Base-by-base conservation (phyloP, 139 green algal genomes). In the Haematococcus lacustris region DNA sequence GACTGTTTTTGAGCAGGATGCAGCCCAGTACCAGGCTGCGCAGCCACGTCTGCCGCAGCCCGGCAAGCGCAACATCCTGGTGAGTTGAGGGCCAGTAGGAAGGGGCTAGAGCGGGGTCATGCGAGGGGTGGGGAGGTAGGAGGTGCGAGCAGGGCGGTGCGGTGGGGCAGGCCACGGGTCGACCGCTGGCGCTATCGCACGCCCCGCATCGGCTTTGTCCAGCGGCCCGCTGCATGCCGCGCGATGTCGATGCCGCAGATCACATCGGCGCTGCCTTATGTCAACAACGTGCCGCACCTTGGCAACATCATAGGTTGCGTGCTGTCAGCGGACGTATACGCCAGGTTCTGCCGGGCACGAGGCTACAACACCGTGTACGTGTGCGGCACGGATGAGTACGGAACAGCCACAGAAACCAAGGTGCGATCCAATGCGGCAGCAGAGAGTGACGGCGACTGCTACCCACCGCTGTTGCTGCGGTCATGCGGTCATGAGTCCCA, bases 271-370 rank as follows among this genome's bases (percentile, higher is more conserved):
- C 87, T 98, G 76, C 94, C 94, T 1, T 98, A 98, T 74, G 94
- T 98, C 32, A 98, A 98, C 85, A 98, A 98, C 78, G 93, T 98
- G 67, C 94, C 94, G 0, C 94, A 98, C 77, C 86, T 98, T 60
- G 94, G 94, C 66, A 98, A 98, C 89, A 98, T 98, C 82, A 97
- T 98, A 53, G 94, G 94, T 41, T 97, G 92, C 74, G 94, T 98
- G 59, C 82, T 98, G 33, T 91, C 78, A 35, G 94, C 94, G 0
- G 94, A 98, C 74, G 88, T 87, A 67, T 98, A 96, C 73, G 91
- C 94, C 2, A 84, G 94, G 30, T 98, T 87, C 84, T 94, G 88
- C 75, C 84, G 93, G 26, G 71, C 83, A 4, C 78, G 94, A 0
- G 90, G 91, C n/a, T 91, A 97, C 89, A 97, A 97, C 76, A 80